phyloP scores from a whole-genome alignment of 257 asterid genomes.

The Solanum sitiens region DNA sequence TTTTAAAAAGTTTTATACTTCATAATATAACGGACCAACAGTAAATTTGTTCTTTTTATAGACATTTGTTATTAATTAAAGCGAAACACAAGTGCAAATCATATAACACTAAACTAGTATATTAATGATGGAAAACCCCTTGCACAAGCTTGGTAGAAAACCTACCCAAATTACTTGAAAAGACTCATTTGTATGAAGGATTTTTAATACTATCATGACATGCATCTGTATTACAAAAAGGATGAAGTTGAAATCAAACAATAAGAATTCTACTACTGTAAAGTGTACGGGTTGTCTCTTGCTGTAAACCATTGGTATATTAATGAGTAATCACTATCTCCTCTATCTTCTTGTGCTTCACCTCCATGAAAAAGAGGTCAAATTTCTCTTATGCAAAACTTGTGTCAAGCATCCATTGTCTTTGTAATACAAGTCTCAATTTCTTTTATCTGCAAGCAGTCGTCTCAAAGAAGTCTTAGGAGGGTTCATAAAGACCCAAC shows the following conservation, averaged over 20 bases:
- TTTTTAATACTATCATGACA: too few species aligned
- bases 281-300: not conserved
- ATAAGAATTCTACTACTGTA: not conserved
- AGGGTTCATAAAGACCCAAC: constrained; percentile 81
- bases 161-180: not conserved
- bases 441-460: not conserved
- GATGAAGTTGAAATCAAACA: too few species aligned
- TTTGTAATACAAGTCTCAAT: not conserved
- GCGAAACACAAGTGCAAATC: too few species aligned
- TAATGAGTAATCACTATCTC: not conserved
- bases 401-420: not conserved
- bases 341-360: not conserved
- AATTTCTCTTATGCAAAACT: not conserved
- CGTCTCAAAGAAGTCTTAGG: constrained; percentile 2
- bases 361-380: not conserved
- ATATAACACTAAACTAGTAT: too few species aligned
- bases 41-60: too few species aligned
- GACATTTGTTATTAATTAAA: too few species aligned
- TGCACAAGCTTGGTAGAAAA: not conserved
- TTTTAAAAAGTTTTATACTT: too few species aligned
- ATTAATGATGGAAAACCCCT: not conserved
- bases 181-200: too few species aligned
- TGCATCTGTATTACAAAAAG: too few species aligned
- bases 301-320: not conserved
- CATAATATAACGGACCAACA: too few species aligned